Conservation (phyloP, 2,329 filamentous ascomycete species). For the Allantophomopsis lycopodina region DNA sequence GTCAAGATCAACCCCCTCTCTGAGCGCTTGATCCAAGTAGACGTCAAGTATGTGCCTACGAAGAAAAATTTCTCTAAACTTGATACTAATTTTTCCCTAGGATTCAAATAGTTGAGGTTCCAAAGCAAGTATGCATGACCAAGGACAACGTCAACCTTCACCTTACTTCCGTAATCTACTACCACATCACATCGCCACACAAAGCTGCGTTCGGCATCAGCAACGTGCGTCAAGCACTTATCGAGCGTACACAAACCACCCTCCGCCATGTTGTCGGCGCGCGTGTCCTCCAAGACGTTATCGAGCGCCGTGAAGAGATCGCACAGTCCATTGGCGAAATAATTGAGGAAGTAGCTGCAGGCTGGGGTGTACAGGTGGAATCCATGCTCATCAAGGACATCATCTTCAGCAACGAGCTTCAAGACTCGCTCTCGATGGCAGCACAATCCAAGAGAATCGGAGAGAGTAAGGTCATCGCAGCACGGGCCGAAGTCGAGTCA, state of each 20-base stretch:
- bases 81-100: conserved; percentile 5
- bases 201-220: conserved; percentile 94
- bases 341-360: conserved; percentile 85
- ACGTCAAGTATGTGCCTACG: conserved; percentile 60
- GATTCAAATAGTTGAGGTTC: conserved; percentile 48
- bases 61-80: no score
- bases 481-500: conserved; percentile 90
- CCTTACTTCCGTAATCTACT: conserved; percentile 96
- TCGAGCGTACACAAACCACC: conserved; percentile 96
- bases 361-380: conserved; percentile 94
- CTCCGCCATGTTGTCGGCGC: conserved; percentile 94
- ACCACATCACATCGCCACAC: conserved; percentile 90
- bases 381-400: conserved; percentile 99
- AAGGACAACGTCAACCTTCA: conserved; percentile 96
- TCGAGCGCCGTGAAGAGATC: conserved; percentile 95
- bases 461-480: conserved; percentile 96
- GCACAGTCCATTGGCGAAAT: conserved; percentile 92
- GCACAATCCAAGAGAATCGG: conserved; percentile 97
- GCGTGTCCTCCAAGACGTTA: conserved; percentile 91
- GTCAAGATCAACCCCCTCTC: conserved; percentile 96
- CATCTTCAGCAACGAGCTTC: conserved; percentile 88
- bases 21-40: conserved; percentile 79
- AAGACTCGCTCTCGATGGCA: conserved; percentile 95
- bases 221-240: conserved; percentile 88
- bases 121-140: conserved; percentile 96